Evolutionary conservation across 1,139 yeast species (phyloP).

Genomic region (Petasospora rhodanensis): DNA sequence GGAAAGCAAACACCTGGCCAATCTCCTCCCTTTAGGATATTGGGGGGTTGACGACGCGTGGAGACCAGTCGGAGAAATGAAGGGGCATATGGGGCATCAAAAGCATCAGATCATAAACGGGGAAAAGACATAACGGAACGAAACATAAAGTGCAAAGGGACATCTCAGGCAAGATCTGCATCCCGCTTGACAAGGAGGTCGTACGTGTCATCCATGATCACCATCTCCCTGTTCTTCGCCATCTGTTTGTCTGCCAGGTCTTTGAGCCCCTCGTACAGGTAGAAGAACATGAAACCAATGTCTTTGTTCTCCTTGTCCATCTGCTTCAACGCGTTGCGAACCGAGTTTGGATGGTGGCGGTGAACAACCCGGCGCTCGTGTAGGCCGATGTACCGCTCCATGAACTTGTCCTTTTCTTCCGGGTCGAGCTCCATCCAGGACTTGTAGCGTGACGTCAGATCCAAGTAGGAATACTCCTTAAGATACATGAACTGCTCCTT

Average conservation of each 20-base stretch:
- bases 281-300: slow-evolving; percentile 14
- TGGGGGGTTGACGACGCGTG: slow-evolving; percentile 7
- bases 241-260: slow-evolving; percentile 11
- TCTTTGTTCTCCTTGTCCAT: slow-evolving; percentile 16
- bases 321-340: slow-evolving; percentile 8
- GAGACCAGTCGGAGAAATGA: background rate
- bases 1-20: slow-evolving; percentile 7
- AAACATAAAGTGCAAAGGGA: too few relatives aligned
- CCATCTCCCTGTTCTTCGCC: slow-evolving; percentile 4
- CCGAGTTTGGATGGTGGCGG: slow-evolving; percentile 7
- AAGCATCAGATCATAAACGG: too few relatives aligned
- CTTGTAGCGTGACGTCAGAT: slow-evolving; percentile 14
- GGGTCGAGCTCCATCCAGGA: slow-evolving; percentile 14
- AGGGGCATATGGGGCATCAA: too few relatives aligned
- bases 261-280: slow-evolving; percentile 14
- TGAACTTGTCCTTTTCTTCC: slow-evolving; percentile 11
- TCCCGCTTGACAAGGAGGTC: slow-evolving; percentile 12
- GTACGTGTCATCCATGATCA: slow-evolving; percentile 12
- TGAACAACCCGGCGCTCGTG: slow-evolving; percentile 12
- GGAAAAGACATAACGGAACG: too few relatives aligned
- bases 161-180: slow-evolving; percentile 1
- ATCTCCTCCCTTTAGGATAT: slow-evolving; percentile 10
- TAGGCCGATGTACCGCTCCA: slow-evolving; percentile 6
- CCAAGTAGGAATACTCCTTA: slow-evolving; percentile 10
- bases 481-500: slow-evolving; percentile 12